Evolutionary conservation across 768 basidiomycete species (phyloP).

Genomic region (Panaeolus papilionaceus): DNA sequence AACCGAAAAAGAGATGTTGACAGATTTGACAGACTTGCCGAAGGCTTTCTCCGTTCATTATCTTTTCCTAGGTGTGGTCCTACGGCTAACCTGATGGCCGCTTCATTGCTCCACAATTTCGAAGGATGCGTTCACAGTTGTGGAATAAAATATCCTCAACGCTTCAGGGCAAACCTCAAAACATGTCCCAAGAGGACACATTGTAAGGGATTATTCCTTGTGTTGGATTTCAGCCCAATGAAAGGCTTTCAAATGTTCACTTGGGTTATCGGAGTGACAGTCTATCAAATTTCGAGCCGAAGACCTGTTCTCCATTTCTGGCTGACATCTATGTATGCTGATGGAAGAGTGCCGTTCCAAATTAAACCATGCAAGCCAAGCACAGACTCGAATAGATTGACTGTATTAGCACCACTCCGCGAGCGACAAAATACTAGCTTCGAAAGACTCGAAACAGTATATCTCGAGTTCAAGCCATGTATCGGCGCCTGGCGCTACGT

Average conservation of each 20-base stretch:
- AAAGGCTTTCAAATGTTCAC: background rate
- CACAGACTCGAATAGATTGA: background rate
- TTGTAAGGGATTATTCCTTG: background rate
- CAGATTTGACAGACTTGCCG: slow-evolving; percentile 11
- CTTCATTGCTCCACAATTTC: slow-evolving; percentile 6
- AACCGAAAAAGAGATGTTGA: slow-evolving; percentile 7
- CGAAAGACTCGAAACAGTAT: too few relatives aligned
- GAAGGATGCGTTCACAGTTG: background rate
- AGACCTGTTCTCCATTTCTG: background rate
- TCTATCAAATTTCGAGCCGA: background rate
- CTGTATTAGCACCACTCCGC: too few relatives aligned
- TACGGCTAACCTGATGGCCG: background rate
- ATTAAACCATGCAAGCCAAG: background rate
- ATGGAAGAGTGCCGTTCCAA: background rate
- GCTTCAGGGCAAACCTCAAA: background rate
- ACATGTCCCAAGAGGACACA: background rate
- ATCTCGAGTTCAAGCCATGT: background rate
- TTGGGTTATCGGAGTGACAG: background rate
- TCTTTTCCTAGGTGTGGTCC: background rate
- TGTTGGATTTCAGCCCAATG: background rate
- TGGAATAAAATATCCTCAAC: background rate
- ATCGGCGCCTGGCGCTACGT: background rate
- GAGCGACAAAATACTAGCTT: too few relatives aligned
- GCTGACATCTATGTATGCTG: background rate
- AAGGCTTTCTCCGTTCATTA: background rate